phyloP scores from a whole-genome alignment of 2,329 filamentous ascomycete species.

The Cyphellophora europaea region DNA sequence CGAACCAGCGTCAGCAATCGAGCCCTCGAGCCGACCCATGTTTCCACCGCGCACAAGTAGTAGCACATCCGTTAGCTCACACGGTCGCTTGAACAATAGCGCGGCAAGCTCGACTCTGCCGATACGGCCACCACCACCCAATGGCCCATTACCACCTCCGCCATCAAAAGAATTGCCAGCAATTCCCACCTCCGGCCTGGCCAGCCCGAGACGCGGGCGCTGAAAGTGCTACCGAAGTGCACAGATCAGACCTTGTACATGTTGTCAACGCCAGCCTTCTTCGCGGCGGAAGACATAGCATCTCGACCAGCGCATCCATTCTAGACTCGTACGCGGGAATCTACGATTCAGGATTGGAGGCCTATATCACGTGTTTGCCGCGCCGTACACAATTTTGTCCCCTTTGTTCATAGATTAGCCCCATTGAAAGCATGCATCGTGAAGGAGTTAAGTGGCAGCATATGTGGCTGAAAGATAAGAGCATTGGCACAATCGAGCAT shows the following conservation, averaged over 20 bases:
- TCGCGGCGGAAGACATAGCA: too few species aligned
- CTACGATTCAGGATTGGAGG: too few species aligned
- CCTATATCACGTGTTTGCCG: too few species aligned
- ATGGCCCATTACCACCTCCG: constrained; percentile 51
- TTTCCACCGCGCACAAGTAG: constrained; percentile 31
- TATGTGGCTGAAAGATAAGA: too few species aligned
- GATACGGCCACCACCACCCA: constrained; percentile 51
- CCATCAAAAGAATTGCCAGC: constrained; percentile 25
- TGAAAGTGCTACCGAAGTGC: too few species aligned
- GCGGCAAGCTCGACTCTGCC: constrained; percentile 51
- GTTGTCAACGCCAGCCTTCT: background rate
- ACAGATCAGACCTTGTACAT: background rate
- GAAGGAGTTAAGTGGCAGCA: too few species aligned
- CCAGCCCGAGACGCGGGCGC: constrained; percentile 3
- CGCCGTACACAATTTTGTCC: too few species aligned
- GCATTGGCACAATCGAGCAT: too few species aligned
- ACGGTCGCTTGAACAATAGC: constrained; percentile 22
- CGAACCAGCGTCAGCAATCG: constrained; percentile 29
- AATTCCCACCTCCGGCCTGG: constrained; percentile 1
- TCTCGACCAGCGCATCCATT: too few species aligned
- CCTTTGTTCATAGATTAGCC: too few species aligned
- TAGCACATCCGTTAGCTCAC: constrained; percentile 20
- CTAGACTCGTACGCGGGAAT: too few species aligned
- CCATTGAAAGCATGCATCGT: too few species aligned
- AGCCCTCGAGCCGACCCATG: constrained; percentile 26